Evolutionary conservation across 352 stramenopile species (phyloP).

Genomic region (Globisporangium cystogenes): DNA sequence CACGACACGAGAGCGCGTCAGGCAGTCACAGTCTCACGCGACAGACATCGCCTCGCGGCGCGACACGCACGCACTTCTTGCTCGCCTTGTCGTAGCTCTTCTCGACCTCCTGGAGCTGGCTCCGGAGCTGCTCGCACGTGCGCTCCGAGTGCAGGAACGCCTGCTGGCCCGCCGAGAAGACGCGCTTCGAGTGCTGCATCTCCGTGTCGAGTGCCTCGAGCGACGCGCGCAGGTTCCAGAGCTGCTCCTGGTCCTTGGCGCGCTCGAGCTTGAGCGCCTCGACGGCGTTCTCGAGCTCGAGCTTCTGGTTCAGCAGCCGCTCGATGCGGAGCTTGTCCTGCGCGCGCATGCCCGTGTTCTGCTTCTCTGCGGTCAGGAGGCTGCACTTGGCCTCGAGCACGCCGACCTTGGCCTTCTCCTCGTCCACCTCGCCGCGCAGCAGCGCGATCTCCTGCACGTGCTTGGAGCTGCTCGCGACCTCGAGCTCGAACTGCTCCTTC

Average conservation of each 20-base stretch:
- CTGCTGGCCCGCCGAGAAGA: slow-evolving; percentile 73
- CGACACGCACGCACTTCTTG: slow-evolving; percentile 39
- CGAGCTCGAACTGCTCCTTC: slow-evolving; percentile 61
- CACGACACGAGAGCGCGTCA: background rate
- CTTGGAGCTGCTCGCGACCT: slow-evolving; percentile 34
- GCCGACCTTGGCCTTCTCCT: slow-evolving; percentile 52
- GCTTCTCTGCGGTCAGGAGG: slow-evolving; percentile 58
- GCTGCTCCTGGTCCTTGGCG: slow-evolving; percentile 63
- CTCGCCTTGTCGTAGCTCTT: slow-evolving; percentile 73
- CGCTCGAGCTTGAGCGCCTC: slow-evolving; percentile 51
- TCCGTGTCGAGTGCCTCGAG: slow-evolving; percentile 69
- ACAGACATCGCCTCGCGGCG: no score
- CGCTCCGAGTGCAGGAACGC: slow-evolving; percentile 70
- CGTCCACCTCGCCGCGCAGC: slow-evolving; percentile 35
- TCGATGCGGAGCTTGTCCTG: slow-evolving; percentile 82
- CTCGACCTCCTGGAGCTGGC: slow-evolving; percentile 60
- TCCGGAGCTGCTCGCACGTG: slow-evolving; percentile 60
- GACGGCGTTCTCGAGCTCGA: slow-evolving; percentile 61
- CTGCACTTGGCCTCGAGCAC: slow-evolving; percentile 69
- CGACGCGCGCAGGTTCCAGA: slow-evolving; percentile 55
- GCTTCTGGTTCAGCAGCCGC: slow-evolving; percentile 67
- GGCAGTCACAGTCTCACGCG: no score
- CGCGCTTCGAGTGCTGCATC: slow-evolving; percentile 73
- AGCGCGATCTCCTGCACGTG: slow-evolving; percentile 34
- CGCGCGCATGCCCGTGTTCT: slow-evolving; percentile 68